These are phyloP conservation scores for Mercurialis annua DNA, from an alignment of 345 rosid genomes.

Conservation along the genomic window DNA sequence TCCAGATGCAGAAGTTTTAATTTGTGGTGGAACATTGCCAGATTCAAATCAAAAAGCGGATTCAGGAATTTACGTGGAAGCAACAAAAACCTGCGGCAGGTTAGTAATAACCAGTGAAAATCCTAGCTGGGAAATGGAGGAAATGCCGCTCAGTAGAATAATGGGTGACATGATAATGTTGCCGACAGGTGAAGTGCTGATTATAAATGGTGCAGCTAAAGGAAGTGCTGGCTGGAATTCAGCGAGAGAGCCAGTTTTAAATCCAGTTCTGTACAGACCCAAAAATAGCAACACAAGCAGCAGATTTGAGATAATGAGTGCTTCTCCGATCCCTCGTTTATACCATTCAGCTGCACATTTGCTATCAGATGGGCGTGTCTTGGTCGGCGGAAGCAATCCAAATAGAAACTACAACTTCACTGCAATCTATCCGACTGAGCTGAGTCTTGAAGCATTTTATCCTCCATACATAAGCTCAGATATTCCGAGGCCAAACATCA, in stretches of 20 bases:
- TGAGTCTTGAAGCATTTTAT: constrained; percentile 44
- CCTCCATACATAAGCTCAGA: constrained; percentile 37
- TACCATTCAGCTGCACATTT: constrained; percentile 41
- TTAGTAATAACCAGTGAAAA: constrained; percentile 14
- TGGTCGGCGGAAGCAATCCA: constrained; percentile 50
- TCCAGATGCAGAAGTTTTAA: constrained; percentile 17
- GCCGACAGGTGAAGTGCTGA: constrained; percentile 28
- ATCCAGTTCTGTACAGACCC: constrained; percentile 23
- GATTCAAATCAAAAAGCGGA: constrained; percentile 20
- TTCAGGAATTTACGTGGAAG: constrained; percentile 12
- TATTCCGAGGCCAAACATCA: constrained; percentile 12
- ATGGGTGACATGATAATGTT: constrained; percentile 37
- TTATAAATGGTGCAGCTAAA: constrained; percentile 29
- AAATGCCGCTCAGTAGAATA: constrained; percentile 27
- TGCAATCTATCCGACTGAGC: constrained; percentile 31
- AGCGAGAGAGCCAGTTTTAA: constrained; percentile 21
- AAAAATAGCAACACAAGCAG: neutral
- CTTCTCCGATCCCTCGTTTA: constrained; percentile 34
- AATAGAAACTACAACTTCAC: constrained; percentile 33
- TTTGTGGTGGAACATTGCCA: constrained; percentile 25
- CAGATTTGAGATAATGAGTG: constrained; percentile 26
- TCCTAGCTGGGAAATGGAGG: constrained; percentile 33
- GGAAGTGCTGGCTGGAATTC: constrained; percentile 31
- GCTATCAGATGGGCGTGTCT: constrained; percentile 37
- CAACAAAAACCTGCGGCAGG: constrained; percentile 24